A percentile compares a stretch with the other conserved stretches of the same genome.
Evolutionary conservation across 441 rosid genomes (phyloP).

Genomic region (Gossypium schwendimanii): DNA sequence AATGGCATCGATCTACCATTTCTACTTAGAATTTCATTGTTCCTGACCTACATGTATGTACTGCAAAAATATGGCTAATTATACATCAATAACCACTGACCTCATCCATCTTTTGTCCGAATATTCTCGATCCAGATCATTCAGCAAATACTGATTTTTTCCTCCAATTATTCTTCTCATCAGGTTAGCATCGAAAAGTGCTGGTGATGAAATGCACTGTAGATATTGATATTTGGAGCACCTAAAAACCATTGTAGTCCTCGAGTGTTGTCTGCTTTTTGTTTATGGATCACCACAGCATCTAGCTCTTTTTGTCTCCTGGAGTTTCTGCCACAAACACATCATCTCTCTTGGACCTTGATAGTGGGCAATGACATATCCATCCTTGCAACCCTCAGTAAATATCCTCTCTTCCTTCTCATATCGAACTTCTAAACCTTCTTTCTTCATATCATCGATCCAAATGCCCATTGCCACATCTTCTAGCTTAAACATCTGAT

Average conservation of each 20-base stretch:
- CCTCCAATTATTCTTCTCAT: neutral
- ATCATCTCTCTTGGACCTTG: conserved; percentile 85
- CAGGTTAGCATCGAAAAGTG: neutral
- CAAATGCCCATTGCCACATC: conserved; percentile 97
- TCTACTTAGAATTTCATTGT: neutral
- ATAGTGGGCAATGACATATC: conserved; percentile 80
- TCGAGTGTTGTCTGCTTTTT: neutral
- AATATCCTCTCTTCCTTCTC: conserved; percentile 61
- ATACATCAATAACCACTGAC: neutral
- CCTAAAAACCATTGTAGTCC: neutral
- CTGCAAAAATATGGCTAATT: neutral
- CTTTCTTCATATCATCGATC: conserved; percentile 61
- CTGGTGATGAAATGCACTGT: neutral
- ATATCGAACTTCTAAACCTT: conserved; percentile 56
- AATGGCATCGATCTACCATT: conserved; percentile 1
- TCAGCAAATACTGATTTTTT: neutral
- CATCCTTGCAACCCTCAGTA: conserved; percentile 73
- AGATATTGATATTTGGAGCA: neutral
- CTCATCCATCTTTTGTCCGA: neutral
- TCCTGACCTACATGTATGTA: neutral
- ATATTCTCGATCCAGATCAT: neutral
- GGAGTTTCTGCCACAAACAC: conserved; percentile 87
- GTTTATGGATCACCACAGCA: conserved; percentile 60
- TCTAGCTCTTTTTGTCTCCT: conserved; percentile 53
- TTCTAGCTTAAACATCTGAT: conserved; percentile 92